These are phyloP conservation scores for Phytophthora idaei DNA, from an alignment of 352 stramenopile species.

Conservation along the genomic window DNA sequence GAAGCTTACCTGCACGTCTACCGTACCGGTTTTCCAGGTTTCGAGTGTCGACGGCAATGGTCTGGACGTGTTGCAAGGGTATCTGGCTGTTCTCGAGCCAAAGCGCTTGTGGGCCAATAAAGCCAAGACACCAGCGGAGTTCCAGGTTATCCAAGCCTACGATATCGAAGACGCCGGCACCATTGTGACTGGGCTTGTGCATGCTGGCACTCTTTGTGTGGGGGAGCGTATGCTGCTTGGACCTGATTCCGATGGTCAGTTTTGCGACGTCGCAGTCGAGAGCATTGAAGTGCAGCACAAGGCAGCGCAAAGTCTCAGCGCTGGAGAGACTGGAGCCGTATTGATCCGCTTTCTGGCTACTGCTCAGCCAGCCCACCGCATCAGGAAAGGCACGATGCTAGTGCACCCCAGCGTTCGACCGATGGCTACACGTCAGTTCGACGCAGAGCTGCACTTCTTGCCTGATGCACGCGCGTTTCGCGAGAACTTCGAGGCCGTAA, in stretches of 20 bases:
- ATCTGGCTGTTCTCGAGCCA: constrained; percentile 59
- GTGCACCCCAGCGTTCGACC: constrained; percentile 69
- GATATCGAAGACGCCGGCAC: constrained; percentile 73
- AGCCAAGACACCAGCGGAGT: constrained; percentile 60
- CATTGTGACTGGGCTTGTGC: constrained; percentile 73
- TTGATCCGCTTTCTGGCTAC: constrained; percentile 53
- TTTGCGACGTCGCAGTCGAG: constrained; percentile 69
- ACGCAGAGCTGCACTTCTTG: constrained; percentile 79
- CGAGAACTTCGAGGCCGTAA: constrained; percentile 82
- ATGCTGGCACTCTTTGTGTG: constrained; percentile 69
- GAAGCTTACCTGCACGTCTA: constrained; percentile 15
- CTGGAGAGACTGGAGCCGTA: constrained; percentile 74
- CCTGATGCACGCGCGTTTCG: constrained; percentile 58
- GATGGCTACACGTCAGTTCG: constrained; percentile 71
- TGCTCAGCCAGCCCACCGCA: constrained; percentile 26
- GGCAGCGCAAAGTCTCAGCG: constrained; percentile 55
- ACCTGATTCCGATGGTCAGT: constrained; percentile 57
- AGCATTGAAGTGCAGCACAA: constrained; percentile 86
- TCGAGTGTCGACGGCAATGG: constrained; percentile 68
- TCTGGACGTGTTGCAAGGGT: constrained; percentile 60
- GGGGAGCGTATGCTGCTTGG: constrained; percentile 74
- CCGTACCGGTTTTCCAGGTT: constrained; percentile 65
- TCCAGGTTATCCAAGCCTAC: constrained; percentile 83
- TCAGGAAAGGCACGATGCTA: constrained; percentile 78
- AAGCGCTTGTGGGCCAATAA: constrained; percentile 68